Percentiles rank a stretch among this genome's conserved stretches.
Evolutionary conservation across 257 asterid species (phyloP).

Genomic region (Misopates orontium): DNA sequence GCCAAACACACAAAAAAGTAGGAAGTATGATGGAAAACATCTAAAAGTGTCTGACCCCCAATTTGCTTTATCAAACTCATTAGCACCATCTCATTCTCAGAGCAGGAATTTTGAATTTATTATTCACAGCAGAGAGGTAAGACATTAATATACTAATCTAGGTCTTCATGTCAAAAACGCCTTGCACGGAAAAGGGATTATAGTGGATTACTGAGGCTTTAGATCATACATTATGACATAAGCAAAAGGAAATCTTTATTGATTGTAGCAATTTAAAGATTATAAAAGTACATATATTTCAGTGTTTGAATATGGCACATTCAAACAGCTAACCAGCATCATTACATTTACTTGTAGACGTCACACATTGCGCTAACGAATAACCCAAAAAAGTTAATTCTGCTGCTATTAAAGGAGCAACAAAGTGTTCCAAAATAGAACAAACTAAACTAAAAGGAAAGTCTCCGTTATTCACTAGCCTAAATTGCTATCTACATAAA

Average conservation of each 20-base stretch:
- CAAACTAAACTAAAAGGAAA: constrained; percentile 13
- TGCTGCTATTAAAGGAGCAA: neutral
- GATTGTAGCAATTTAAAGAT: constrained; percentile 9
- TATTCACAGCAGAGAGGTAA: neutral
- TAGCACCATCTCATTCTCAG: constrained; percentile 19
- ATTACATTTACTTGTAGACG: constrained; percentile 8
- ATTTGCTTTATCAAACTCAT: constrained; percentile 10
- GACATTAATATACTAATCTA: neutral
- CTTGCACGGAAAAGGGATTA: neutral
- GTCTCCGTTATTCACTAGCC: constrained; percentile 14
- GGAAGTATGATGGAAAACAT: neutral
- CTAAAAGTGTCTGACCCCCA: neutral
- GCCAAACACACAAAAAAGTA: neutral
- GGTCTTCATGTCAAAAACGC: constrained; percentile 15
- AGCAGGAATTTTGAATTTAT: constrained; percentile 3
- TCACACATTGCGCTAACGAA: constrained; percentile 1
- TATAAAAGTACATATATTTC: neutral
- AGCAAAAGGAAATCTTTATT: neutral
- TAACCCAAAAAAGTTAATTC: neutral
- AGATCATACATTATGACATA: too few species aligned
- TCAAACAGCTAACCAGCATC: neutral
- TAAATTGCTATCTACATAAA: neutral
- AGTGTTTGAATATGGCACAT: neutral
- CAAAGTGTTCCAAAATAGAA: constrained; percentile 22
- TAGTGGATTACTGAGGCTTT: too few species aligned